Base-by-base conservation (phyloP, 2,329 filamentous ascomycete species). In the Myrmaecium sp. region DNA sequence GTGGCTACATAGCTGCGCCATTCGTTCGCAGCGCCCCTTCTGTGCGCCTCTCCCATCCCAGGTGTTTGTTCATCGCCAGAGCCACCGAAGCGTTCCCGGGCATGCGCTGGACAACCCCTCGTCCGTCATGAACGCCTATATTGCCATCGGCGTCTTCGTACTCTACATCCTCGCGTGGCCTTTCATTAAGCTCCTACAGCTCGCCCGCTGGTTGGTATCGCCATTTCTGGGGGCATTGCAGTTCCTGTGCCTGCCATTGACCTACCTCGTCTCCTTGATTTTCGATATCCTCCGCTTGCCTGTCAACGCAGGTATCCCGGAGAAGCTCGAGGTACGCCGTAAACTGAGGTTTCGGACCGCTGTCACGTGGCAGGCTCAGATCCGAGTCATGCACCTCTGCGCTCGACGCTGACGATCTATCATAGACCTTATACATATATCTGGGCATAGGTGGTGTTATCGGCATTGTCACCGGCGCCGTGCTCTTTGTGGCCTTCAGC, bases 391-490 rank as follows among this genome's bases (percentile, higher is more conserved):
- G n/a, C 14, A 16, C 18, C 14, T 23, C 25, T 19, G 24, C 27
- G 15, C 34, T 22, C 20, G 62, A 52, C 51, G 25, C 31, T 12
- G 47, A 50, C 28, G 38, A 44, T 25, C 30, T 26, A 18, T 21
- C 28, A 6, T 36, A 62, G 56, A 57, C 55, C 5, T 39, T 62
- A 22, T 62, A 58, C 42, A 62, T 64, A 41, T 74, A 63, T 40
- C 58, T 83, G 24, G 71, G 70, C 25, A 63, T 71, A 14, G 80
- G 78, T 5, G 62, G 67, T 17, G 49, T 78, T 11, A 59, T 81
- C 27, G 80, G 80, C n/a, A 52, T 73, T 27, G 26, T 68, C 7
- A 56, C 71, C 15, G 79, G 77, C 27, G 47, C 71, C 26, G 36
- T 66, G 11, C 48, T 83, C 22, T 63, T 68, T 40, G 51, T 68